A percentile compares a stretch with the other conserved stretches of the same genome.
phyloP scores from a whole-genome alignment of 2,329 filamentous ascomycete genomes.

The Cytospora chrysosperma region DNA sequence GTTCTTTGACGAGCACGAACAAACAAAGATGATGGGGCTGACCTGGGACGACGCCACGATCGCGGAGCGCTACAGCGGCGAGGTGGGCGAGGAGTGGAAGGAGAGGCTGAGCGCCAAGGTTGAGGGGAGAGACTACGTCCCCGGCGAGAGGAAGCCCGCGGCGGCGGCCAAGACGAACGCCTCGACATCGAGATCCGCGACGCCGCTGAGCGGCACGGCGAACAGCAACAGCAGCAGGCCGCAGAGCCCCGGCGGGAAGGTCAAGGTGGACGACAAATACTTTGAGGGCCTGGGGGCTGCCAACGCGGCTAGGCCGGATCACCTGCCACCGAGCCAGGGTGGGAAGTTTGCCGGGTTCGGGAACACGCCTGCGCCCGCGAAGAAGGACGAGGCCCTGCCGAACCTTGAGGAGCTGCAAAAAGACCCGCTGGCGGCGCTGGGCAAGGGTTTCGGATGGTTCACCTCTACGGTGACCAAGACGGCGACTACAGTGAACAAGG shows the following conservation, averaged over 20 bases:
- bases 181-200: slow-evolving; percentile 20
- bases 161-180: slow-evolving; percentile 26
- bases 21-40: slow-evolving; percentile 65
- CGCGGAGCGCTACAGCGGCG: slow-evolving; percentile 83
- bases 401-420: slow-evolving; percentile 85
- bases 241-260: slow-evolving; percentile 44
- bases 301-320: slow-evolving; percentile 73
- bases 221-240: slow-evolving; percentile 39
- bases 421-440: slow-evolving; percentile 84
- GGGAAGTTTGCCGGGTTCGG: slow-evolving; percentile 93
- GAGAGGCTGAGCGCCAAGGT: slow-evolving; percentile 84
- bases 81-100: slow-evolving; percentile 93
- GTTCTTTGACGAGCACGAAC: slow-evolving; percentile 77
- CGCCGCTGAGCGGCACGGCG: slow-evolving; percentile 38
- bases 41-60: slow-evolving; percentile 87
- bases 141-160: slow-evolving; percentile 58
- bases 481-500: slow-evolving; percentile 86
- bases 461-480: slow-evolving; percentile 83
- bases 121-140: slow-evolving; percentile 83
- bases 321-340: slow-evolving; percentile 81
- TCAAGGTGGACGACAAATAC: slow-evolving; percentile 79
- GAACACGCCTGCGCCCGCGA: slow-evolving; percentile 61
- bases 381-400: slow-evolving; percentile 49
- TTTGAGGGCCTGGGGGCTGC: slow-evolving; percentile 82
- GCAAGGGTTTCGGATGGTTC: slow-evolving; percentile 94